Conservation (phyloP, 1,139 yeast genomes). For the Hanseniaspora sp. region DNA sequence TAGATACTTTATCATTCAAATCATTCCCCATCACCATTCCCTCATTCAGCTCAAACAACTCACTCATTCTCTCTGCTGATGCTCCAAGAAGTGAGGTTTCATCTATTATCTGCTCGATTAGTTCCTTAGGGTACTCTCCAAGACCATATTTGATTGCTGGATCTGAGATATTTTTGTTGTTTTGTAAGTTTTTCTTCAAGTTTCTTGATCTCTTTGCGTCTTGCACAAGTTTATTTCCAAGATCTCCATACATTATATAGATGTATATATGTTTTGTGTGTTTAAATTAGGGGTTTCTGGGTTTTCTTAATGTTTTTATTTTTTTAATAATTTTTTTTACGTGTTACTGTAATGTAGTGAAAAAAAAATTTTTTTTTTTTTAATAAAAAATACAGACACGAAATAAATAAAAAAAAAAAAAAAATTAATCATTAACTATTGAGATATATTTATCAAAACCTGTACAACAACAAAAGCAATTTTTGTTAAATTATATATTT, state of each 20-base stretch:
- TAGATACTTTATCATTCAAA: constrained; percentile 39
- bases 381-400: no score
- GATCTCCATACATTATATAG: constrained; percentile 72
- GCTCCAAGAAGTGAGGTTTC: constrained; percentile 50
- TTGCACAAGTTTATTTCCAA: constrained; percentile 64
- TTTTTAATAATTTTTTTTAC: neutral
- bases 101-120: constrained; percentile 48
- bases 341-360: neutral
- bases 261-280: no score
- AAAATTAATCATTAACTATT: no score
- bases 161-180: constrained; percentile 8
- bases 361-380: no score
- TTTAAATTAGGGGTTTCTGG: no score
- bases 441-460: no score
- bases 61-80: constrained; percentile 31
- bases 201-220: constrained; percentile 74
- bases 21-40: no score
- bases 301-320: neutral
- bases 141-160: constrained; percentile 11
- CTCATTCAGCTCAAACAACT: constrained; percentile 22
- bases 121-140: constrained; percentile 49
- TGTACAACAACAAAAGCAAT: no score
- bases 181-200: constrained; percentile 36
- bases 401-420: neutral
- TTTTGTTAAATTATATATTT: no score